These are phyloP conservation scores for Penicillium sp. DNA, from an alignment of 2,329 filamentous ascomycete genomes.

Conservation along the genomic window DNA sequence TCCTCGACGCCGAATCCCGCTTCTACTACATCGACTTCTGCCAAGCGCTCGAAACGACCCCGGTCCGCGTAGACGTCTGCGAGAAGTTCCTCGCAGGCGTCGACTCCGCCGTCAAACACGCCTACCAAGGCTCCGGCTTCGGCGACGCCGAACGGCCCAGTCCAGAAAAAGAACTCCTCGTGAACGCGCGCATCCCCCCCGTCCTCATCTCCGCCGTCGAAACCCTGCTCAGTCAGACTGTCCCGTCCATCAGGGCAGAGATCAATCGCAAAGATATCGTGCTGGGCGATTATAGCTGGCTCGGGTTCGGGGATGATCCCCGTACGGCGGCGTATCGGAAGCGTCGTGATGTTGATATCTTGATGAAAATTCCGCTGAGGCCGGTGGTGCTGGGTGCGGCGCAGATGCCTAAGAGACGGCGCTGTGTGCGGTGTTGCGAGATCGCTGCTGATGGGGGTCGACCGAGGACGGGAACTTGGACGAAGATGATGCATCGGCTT, in stretches of 20 bases:
- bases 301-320: constrained; percentile 65
- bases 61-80: constrained; percentile 63
- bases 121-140: constrained; percentile 53
- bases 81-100: constrained; percentile 67
- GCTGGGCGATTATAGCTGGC: constrained; percentile 69
- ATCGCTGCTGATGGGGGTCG: constrained; percentile 65
- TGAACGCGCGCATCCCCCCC: constrained; percentile 54
- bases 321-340: constrained; percentile 62
- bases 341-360: constrained; percentile 60
- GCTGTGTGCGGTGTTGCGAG: constrained; percentile 63
- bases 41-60: constrained; percentile 52
- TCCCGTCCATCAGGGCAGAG: constrained; percentile 60
- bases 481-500: constrained; percentile 42
- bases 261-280: constrained; percentile 70
- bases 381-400: constrained; percentile 15
- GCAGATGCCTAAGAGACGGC: constrained; percentile 37
- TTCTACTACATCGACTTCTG: constrained; percentile 57
- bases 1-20: constrained; percentile 41
- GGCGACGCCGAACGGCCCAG: constrained; percentile 49
- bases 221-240: constrained; percentile 50
- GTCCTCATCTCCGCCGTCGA: constrained; percentile 53
- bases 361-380: constrained; percentile 52
- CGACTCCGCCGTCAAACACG: constrained; percentile 64
- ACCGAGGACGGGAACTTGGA: constrained; percentile 38
- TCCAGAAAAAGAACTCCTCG: constrained; percentile 56